Evolutionary conservation across 495 filamentous ascomycete species (phyloP).

Genomic region (Patellaria atrata): DNA sequence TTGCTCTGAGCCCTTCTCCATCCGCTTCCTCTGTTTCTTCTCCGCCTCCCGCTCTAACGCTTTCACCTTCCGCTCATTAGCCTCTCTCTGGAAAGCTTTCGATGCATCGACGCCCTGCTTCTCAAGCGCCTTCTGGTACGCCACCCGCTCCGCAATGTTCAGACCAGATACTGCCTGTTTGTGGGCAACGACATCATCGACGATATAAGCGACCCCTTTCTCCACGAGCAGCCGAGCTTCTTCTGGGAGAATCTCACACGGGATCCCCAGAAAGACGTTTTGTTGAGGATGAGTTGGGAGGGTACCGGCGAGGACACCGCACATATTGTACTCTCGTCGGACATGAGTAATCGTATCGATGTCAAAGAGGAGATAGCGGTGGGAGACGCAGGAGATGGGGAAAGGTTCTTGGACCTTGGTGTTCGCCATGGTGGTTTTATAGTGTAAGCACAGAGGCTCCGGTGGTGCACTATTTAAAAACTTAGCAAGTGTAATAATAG

Average conservation of each 20-base stretch:
- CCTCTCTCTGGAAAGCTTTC: constrained; percentile 29
- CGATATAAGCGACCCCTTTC: constrained; percentile 60
- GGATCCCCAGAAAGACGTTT: constrained; percentile 84
- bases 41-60: constrained; percentile 16
- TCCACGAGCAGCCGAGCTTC: constrained; percentile 77
- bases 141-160: constrained; percentile 37
- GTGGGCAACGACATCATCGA: constrained; percentile 61
- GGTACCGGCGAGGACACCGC: constrained; percentile 72
- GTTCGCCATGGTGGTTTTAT: constrained; percentile 15
- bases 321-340: constrained; percentile 69
- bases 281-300: constrained; percentile 87
- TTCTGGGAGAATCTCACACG: constrained; percentile 79
- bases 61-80: constrained; percentile 20
- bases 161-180: constrained; percentile 41
- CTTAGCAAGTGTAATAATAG: background rate
- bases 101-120: constrained; percentile 33
- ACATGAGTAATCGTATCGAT: constrained; percentile 64
- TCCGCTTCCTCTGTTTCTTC: constrained; percentile 7
- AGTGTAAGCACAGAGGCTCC: no score
- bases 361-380: constrained; percentile 81
- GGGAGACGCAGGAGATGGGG: constrained; percentile 68
- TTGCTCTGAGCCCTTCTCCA: background rate
- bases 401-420: constrained; percentile 34
- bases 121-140: constrained; percentile 17
- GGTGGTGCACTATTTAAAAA: constrained; percentile 2